Percentiles rank a stretch among this genome's conserved stretches.
Conservation (phyloP, 1,139 yeast species). For the Lodderomyces beijingensis region DNA sequence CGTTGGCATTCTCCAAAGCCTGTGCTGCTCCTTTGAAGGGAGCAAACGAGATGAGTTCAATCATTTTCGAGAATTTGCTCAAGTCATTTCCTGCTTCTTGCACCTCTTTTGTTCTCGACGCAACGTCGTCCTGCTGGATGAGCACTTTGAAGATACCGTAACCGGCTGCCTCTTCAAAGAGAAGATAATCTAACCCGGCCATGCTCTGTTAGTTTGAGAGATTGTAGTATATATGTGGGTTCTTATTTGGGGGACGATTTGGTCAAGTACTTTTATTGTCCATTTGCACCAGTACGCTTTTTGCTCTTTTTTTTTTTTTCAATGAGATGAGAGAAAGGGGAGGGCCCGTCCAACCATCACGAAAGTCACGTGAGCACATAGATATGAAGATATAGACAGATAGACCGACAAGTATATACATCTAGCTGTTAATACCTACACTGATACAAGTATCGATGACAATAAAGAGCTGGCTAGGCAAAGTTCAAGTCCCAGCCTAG, state of each 20-base stretch:
- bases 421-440: too few species aligned
- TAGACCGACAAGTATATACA: too few species aligned
- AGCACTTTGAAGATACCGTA: constrained; percentile 94
- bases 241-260: too few species aligned
- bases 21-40: constrained; percentile 99
- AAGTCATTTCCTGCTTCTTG: constrained; percentile 89
- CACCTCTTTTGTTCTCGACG: constrained; percentile 88
- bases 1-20: constrained; percentile 97
- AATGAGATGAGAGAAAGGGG: constrained; percentile 6
- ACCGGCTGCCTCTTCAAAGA: constrained; percentile 98
- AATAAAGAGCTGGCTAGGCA: constrained; percentile 39
- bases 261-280: too few species aligned
- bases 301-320: constrained; percentile 1
- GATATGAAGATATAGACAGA: too few species aligned
- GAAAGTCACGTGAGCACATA: too few species aligned
- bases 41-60: constrained; percentile 91
- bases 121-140: constrained; percentile 91
- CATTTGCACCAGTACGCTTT: too few species aligned
- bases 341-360: background rate
- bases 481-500: constrained; percentile 78
- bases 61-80: constrained; percentile 84
- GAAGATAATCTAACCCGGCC: constrained; percentile 84
- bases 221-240: background rate
- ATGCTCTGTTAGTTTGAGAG: too few species aligned
- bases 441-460: too few species aligned